These are phyloP conservation scores for Cladosporium sp. DNA, from an alignment of 2,329 filamentous ascomycete species.

Conservation along the genomic window DNA sequence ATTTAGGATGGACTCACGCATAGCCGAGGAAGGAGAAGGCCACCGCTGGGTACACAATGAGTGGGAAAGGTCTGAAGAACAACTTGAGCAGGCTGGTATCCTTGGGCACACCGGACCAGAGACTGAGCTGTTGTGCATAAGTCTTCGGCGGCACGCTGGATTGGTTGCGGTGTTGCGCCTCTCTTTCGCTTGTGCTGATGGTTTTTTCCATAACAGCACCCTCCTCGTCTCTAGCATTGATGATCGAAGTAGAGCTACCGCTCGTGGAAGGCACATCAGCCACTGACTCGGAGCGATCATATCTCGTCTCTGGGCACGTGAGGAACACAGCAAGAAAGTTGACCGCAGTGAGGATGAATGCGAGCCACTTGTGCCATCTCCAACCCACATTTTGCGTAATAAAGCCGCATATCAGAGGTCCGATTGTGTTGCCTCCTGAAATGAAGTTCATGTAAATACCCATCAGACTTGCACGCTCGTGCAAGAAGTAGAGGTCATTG, in stretches of 20 bases:
- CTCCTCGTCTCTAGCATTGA: slow-evolving; percentile 8
- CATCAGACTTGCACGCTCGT: slow-evolving; percentile 35
- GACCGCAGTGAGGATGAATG: slow-evolving; percentile 27
- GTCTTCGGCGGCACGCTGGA: slow-evolving; percentile 27
- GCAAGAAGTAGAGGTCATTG: slow-evolving; percentile 31
- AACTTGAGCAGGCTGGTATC: slow-evolving; percentile 31
- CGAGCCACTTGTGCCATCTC: slow-evolving; percentile 39
- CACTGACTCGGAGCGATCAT: slow-evolving; percentile 22
- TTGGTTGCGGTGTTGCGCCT: background rate
- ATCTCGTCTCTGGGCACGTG: slow-evolving; percentile 36
- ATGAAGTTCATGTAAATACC: slow-evolving; percentile 38
- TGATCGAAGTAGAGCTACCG: background rate
- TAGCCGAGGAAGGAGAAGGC: slow-evolving; percentile 36
- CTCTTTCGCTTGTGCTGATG: slow-evolving; percentile 12
- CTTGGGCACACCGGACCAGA: slow-evolving; percentile 31
- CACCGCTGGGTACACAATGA: slow-evolving; percentile 35
- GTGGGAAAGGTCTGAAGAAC: slow-evolving; percentile 34
- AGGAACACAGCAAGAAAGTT: slow-evolving; percentile 35
- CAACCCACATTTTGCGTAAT: slow-evolving; percentile 38
- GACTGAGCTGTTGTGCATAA: slow-evolving; percentile 30
- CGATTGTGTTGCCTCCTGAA: slow-evolving; percentile 37
- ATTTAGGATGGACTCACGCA: slow-evolving; percentile 16
- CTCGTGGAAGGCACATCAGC: background rate
- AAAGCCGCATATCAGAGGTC: slow-evolving; percentile 37
- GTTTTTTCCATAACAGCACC: slow-evolving; percentile 12